Evolutionary conservation across 352 stramenopile genomes (phyloP).

Genomic region (Ophiocytium majus): DNA sequence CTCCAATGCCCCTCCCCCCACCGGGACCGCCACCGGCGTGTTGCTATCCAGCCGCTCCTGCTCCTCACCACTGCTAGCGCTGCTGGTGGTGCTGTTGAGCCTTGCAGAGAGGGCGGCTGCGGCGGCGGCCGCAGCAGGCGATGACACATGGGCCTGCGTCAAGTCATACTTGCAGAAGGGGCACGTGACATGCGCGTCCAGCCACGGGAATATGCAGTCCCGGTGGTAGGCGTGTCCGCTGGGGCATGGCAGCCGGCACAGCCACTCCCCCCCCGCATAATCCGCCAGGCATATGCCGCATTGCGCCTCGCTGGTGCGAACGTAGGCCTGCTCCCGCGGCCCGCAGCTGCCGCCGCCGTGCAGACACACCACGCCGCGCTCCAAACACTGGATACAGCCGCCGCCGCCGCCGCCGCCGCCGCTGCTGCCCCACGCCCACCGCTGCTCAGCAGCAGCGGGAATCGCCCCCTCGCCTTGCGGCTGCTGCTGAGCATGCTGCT

Average conservation of each 20-base stretch:
- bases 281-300: neutral
- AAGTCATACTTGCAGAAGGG: conserved; percentile 20
- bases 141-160: too few relatives aligned
- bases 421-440: neutral
- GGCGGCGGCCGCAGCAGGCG: too few relatives aligned
- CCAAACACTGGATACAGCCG: too few relatives aligned
- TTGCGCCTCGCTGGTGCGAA: neutral
- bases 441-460: neutral
- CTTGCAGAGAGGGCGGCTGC: too few relatives aligned
- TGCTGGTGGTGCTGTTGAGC: too few relatives aligned
- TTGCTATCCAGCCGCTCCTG: too few relatives aligned
- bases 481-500: neutral
- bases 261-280: neutral
- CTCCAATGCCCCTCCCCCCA: too few relatives aligned
- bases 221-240: neutral
- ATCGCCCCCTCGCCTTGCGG: neutral
- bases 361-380: neutral
- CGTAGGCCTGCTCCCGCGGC: neutral
- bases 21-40: too few relatives aligned
- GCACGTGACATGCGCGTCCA: neutral
- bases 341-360: neutral
- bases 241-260: conserved; percentile 10
- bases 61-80: too few relatives aligned
- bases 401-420: too few relatives aligned
- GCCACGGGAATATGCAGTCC: neutral